Evolutionary conservation across 352 stramenopile species (phyloP), one percentile per base, ranked within the genome.

Genomic region (Pythium rhizo-oryzae): DNA sequence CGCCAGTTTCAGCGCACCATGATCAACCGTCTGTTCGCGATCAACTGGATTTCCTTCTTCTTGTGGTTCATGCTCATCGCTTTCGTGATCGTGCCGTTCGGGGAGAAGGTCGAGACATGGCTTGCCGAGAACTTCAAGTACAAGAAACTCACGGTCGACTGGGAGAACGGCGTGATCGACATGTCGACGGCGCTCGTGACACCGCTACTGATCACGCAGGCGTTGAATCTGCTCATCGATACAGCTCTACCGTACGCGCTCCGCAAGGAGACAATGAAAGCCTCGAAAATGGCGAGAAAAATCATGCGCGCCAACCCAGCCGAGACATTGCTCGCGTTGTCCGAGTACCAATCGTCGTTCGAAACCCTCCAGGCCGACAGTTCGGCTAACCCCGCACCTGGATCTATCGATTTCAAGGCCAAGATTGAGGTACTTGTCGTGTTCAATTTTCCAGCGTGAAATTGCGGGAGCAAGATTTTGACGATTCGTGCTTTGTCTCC

Each of bases 21-120:
- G 85, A 80, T 94, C 72, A 94, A 91, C 67, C 87, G 87, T 0
- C 63, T 96, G 15, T 96, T 96, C 59, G 78, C 82, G 23, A 95
- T 96, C 71, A 95, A 94, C 66, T 96, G 89, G 89, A 93, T 96
- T 53, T 94, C 87, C 19, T 96, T 96, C 62, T 96, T 96, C 62
- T 70, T 94, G 43, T 96, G 87, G 89, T 96, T 95, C 57, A 93
- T 96, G 59, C 67, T 95, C 46, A 94, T 96, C 39, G 85, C 89
- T 11, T 96, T 96, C 62, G 81, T 94, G 54, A 94, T 94, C 60
- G 86, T 95, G 1, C 89, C 89, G 16, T 96, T 95, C 41, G 89
- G 89, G 0, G 75, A 89, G 43, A 62, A 87, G 35, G 84, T 96
- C 24, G 87, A 96, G 61, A 84, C 81, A 13, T 96, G 86, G 86